Evolutionary conservation across 140 eudicot genomes (phyloP), one percentile per base, ranked within the genome.

Genomic region (Artemisia princeps): DNA sequence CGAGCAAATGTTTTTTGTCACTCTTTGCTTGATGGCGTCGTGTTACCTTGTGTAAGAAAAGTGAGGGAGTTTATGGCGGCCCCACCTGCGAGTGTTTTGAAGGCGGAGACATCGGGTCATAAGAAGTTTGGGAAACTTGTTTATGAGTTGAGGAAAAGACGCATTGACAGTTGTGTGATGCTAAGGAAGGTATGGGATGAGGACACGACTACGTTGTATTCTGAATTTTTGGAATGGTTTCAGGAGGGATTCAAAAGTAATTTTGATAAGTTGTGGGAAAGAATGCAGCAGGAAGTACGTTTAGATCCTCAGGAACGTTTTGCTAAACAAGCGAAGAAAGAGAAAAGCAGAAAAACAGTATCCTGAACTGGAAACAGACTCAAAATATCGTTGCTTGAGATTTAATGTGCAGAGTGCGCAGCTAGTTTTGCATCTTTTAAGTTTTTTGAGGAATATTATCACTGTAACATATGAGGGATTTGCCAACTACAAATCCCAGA

Each of bases 71-170:
- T 69, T 48, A 59, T 88, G 84, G 83, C 87, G 7, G 91, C 78
- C 42, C 70, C 75, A 8, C 95, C 96, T 9, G 52, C 78, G 2
- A 88, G 65, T 20, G 54, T 88, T 62, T 62, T 88, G 80, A 85
- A 63, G 79, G 83, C 92, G 0, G 96, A 85, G 72, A 63, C 86
- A 15, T 58, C 71, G 23, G 88, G 87, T 10, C 84, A 78, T 37
- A 88, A 80, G 74, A 83, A 90, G 58, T 94, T 84, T 2, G 95
- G 95, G 30, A 88, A 84, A 72, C 87, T 88, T 53, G 71, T 94
- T 55, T 76, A 69, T 17, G 84, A 78, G 74, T 58, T 92, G 65
- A 78, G 70, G 19, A 76, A 49, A 20, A 78, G 78, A 64, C 55
- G 57, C 15, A 74, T 94, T 14, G 79, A 82, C 23, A 86, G 82